phyloP scores from a whole-genome alignment of 129 eudicot species.

The Kitagawia praeruptora region DNA sequence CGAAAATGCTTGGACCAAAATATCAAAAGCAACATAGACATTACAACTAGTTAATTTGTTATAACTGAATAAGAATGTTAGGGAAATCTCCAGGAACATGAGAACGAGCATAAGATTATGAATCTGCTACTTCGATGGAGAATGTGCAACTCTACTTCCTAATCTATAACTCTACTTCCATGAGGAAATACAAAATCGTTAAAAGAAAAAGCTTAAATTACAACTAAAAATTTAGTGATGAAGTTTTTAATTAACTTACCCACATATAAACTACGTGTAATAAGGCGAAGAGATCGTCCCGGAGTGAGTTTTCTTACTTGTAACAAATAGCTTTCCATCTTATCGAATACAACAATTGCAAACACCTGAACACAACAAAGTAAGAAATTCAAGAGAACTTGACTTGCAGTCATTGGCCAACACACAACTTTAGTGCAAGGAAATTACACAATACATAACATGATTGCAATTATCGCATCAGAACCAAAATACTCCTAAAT shows the following conservation, averaged over 20 bases:
- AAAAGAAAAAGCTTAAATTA: constrained; percentile 55
- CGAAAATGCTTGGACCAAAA: too few relatives aligned
- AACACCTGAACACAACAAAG: constrained; percentile 10
- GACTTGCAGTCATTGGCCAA: neutral
- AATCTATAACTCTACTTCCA: too few relatives aligned
- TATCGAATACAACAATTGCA: constrained; percentile 20
- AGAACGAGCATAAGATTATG: constrained; percentile 47
- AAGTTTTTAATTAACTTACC: constrained; percentile 5
- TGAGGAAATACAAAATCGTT: constrained; percentile 22
- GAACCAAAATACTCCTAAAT: too few relatives aligned
- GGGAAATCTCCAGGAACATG: constrained; percentile 52
- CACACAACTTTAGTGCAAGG: neutral
- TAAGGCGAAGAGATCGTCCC: constrained; percentile 12
- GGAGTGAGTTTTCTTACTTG: constrained; percentile 12
- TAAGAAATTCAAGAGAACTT: neutral
- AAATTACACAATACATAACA: too few relatives aligned
- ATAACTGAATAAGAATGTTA: constrained; percentile 24
- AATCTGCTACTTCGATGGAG: too few relatives aligned
- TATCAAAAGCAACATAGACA: too few relatives aligned
- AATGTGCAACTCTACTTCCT: too few relatives aligned
- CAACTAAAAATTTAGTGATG: neutral
- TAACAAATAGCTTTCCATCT: constrained; percentile 13
- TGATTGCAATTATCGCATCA: too few relatives aligned
- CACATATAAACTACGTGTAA: constrained; percentile 15
- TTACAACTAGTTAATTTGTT: too few relatives aligned